A percentile compares a stretch with the other conserved stretches of the same genome.
These are phyloP conservation scores for Pythium phragmitis DNA, from an alignment of 352 stramenopile species.

Conservation along the genomic window DNA sequence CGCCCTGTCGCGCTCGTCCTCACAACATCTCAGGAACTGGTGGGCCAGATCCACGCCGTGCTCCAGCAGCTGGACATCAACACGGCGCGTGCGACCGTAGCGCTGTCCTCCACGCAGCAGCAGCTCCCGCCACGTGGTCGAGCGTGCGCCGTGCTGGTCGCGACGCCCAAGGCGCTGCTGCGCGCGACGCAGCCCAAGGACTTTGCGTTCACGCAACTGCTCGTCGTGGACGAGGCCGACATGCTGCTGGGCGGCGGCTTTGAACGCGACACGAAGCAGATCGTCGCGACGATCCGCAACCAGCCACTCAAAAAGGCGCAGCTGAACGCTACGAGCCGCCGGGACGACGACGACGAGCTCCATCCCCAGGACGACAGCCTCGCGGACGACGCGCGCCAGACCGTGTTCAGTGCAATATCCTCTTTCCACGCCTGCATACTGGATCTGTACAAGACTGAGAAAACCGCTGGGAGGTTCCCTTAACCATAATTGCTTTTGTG, in stretches of 20 bases:
- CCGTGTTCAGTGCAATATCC: constrained; percentile 83
- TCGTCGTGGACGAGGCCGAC: constrained; percentile 83
- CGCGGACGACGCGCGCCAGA: constrained; percentile 42
- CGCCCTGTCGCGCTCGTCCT: constrained; percentile 72
- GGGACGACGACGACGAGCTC: constrained; percentile 5
- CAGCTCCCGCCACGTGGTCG: constrained; percentile 32
- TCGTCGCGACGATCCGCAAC: constrained; percentile 78
- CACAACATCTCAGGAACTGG: constrained; percentile 86
- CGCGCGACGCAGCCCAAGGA: constrained; percentile 60
- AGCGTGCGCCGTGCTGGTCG: constrained; percentile 51
- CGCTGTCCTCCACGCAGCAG: constrained; percentile 59
- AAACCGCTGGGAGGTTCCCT: constrained; percentile 13
- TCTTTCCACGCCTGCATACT: constrained; percentile 21
- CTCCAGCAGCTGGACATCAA: constrained; percentile 42
- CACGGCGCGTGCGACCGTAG: constrained; percentile 34
- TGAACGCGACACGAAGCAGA: constrained; percentile 79
- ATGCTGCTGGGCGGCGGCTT: constrained; percentile 77
- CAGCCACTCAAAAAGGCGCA: constrained; percentile 49
- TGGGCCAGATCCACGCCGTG: constrained; percentile 64
- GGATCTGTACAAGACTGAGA: background rate
- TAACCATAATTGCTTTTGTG: constrained; percentile 20
- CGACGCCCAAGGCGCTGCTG: constrained; percentile 64
- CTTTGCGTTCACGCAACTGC: constrained; percentile 69
- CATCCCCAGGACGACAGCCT: constrained; percentile 27
- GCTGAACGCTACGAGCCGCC: constrained; percentile 39